phyloP scores from a whole-genome alignment of 768 basidiomycete genomes.

The Rhodotorula graminis region DNA sequence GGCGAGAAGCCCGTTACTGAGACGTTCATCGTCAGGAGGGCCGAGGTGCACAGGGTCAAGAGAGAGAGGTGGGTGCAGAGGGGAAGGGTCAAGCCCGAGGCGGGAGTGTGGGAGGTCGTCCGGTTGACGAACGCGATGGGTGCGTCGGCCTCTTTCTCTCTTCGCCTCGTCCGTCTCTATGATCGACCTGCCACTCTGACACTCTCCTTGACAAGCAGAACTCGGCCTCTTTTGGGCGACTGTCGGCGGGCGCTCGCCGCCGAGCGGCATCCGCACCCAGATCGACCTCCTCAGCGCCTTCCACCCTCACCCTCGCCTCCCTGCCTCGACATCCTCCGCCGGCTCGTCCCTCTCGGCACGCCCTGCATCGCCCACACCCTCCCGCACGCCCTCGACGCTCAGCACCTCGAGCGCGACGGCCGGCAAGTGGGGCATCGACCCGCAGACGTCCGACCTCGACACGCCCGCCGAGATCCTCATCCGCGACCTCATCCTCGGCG shows the following conservation, averaged over 20 bases:
- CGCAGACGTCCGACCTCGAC: constrained; percentile 30
- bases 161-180: background rate
- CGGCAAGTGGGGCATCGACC: background rate
- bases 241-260: constrained; percentile 13
- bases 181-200: too few species aligned
- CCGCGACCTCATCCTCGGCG: constrained; percentile 37
- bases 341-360: background rate
- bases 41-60: constrained; percentile 24
- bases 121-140: constrained; percentile 25
- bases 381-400: background rate
- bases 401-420: background rate
- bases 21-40: constrained; percentile 19
- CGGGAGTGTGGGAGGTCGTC: constrained; percentile 23
- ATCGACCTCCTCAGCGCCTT: constrained; percentile 28
- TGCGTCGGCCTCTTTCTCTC: background rate
- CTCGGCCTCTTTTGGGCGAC: constrained; percentile 37
- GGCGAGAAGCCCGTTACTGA: constrained; percentile 34
- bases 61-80: constrained; percentile 13
- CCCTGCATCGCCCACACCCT: background rate
- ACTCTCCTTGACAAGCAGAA: background rate
- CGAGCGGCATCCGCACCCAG: background rate
- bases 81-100: background rate
- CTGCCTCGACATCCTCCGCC: background rate
- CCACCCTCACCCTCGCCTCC: constrained; percentile 19
- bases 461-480: constrained; percentile 25